These are phyloP conservation scores for Micractinium conductrix DNA, from an alignment of 139 green algal genomes.

Conservation along the genomic window DNA sequence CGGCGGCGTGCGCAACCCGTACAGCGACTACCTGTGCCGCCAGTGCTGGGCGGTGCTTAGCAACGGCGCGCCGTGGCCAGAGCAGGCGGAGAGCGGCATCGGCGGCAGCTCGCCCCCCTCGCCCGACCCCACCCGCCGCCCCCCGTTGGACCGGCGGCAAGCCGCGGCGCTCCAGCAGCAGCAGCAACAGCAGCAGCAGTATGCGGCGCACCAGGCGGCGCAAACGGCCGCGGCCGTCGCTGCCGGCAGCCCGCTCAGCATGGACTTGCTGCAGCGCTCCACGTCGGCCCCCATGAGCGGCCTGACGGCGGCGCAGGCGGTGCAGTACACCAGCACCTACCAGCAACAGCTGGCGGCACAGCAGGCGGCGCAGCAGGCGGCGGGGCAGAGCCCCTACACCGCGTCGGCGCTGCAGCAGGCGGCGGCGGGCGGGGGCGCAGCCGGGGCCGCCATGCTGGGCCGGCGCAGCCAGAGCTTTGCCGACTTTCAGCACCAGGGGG, in stretches of 20 bases:
- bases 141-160: slow-evolving; percentile 18
- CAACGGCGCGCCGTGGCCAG: slow-evolving; percentile 39
- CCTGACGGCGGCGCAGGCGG: slow-evolving; percentile 20
- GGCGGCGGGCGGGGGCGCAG: background rate
- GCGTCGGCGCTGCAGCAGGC: background rate
- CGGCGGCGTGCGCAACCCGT: slow-evolving; percentile 24
- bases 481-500: slow-evolving; percentile 21
- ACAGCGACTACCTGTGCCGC: slow-evolving; percentile 41
- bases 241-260: slow-evolving; percentile 16
- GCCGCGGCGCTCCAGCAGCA: slow-evolving; percentile 7
- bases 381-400: background rate
- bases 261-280: slow-evolving; percentile 27
- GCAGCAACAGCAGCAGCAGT: slow-evolving; percentile 10
- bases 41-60: slow-evolving; percentile 43
- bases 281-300: slow-evolving; percentile 23
- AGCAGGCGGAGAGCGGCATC: slow-evolving; percentile 16
- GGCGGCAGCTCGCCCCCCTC: slow-evolving; percentile 11
- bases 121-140: background rate
- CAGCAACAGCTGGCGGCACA: slow-evolving; percentile 7
- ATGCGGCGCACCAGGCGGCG: background rate
- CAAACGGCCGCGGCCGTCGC: no score
- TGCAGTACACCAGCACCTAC: slow-evolving; percentile 9
- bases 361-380: background rate
- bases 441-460: slow-evolving; percentile 4
- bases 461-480: slow-evolving; percentile 29